Percentiles rank a stretch among this genome's conserved stretches.
phyloP scores from a whole-genome alignment of 2,329 filamentous ascomycete genomes.

The Graphiopsis chlorocephala region DNA sequence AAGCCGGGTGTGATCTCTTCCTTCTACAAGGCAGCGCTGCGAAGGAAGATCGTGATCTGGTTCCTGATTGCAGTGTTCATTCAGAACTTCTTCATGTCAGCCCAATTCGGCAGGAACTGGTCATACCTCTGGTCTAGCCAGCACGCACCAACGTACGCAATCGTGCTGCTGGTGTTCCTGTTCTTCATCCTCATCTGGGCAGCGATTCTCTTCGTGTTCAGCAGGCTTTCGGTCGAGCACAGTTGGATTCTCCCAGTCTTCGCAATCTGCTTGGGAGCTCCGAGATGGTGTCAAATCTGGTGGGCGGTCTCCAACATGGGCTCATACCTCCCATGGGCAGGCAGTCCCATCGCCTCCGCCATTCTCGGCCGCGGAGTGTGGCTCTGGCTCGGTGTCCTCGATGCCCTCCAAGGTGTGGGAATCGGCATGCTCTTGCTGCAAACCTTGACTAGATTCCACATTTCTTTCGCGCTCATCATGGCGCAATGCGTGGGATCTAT shows the following conservation, averaged over 20 bases:
- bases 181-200: conserved; percentile 59
- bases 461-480: conserved; percentile 58
- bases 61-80: conserved; percentile 63
- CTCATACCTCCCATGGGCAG: conserved; percentile 62
- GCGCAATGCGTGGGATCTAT: conserved; percentile 62
- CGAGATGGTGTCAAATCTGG: conserved; percentile 66
- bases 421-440: conserved; percentile 67
- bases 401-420: conserved; percentile 63
- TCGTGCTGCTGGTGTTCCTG: conserved; percentile 55
- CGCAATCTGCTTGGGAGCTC: conserved; percentile 63
- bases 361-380: conserved; percentile 58
- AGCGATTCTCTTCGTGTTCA: conserved; percentile 51
- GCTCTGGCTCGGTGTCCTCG: conserved; percentile 66
- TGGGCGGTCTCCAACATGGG: conserved; percentile 63
- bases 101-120: conserved; percentile 67
- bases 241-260: conserved; percentile 67
- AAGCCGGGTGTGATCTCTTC: conserved; percentile 61
- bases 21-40: conserved; percentile 61
- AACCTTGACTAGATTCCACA: conserved; percentile 61
- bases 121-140: conserved; percentile 59
- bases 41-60: conserved; percentile 66
- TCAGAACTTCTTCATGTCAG: conserved; percentile 66
- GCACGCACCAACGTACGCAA: conserved; percentile 55
- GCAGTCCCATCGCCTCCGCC: conserved; percentile 52
- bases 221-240: conserved; percentile 57